Conservation (phyloP, 345 rosid species). For the Eucalyptus viminalis region DNA sequence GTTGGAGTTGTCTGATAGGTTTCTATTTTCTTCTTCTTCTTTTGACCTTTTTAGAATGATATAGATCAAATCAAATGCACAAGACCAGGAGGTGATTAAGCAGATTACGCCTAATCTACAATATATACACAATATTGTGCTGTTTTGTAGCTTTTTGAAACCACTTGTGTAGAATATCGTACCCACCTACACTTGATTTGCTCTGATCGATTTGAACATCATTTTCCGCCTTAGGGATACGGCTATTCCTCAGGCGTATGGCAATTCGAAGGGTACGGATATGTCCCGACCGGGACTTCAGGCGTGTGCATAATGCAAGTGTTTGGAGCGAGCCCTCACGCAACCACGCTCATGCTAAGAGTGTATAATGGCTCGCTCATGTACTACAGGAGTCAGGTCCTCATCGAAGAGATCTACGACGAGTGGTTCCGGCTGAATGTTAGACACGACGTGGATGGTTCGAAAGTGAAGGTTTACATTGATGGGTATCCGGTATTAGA, state of each 20-base stretch:
- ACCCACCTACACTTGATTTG: neutral
- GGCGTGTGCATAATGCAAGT: constrained; percentile 24
- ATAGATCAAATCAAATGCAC: no score
- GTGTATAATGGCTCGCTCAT: constrained; percentile 19
- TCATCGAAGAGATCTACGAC: constrained; percentile 3
- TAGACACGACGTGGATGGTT: constrained; percentile 14
- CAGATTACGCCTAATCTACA: neutral
- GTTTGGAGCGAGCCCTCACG: constrained; percentile 11
- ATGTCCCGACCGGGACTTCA: constrained; percentile 14
- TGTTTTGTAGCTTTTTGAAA: neutral
- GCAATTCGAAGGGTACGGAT: constrained; percentile 29
- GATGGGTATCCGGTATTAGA: constrained; percentile 3
- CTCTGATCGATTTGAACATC: neutral
- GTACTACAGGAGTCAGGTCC: neutral
- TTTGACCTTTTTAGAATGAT: no score
- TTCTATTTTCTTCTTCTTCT: no score
- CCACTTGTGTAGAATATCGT: neutral
- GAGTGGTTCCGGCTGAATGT: constrained; percentile 24
- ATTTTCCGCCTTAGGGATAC: constrained; percentile 2
- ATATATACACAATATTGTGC: neutral
- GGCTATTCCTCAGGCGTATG: constrained; percentile 16
- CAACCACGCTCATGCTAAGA: constrained; percentile 13
- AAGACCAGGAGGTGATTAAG: fast-evolving
- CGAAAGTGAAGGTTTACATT: constrained; percentile 6
- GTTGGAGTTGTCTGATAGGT: no score